A percentile compares a stretch with the other conserved stretches of the same genome.
phyloP scores from a whole-genome alignment of 257 asterid species.

The Capsicum rhomboideum region DNA sequence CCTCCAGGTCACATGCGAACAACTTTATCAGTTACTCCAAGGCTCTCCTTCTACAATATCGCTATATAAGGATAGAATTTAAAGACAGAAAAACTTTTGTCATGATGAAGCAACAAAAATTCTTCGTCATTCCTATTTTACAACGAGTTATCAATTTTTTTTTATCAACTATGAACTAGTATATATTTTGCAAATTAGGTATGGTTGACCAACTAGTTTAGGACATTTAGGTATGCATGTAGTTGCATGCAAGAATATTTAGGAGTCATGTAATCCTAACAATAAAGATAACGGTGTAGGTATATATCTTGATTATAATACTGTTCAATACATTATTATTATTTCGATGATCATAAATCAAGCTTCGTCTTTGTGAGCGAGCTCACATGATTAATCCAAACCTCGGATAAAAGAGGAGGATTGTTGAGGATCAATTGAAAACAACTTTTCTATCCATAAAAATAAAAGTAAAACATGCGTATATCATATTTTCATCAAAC shows the following conservation, averaged over 20 bases:
- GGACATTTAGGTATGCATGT: slow-evolving; percentile 5
- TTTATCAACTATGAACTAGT: no score
- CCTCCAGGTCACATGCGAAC: no score
- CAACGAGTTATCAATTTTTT: no score
- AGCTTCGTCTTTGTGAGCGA: not conserved
- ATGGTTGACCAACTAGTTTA: slow-evolving; percentile 16
- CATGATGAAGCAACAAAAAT: no score
- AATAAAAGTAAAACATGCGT: no score
- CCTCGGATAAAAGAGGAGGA: no score
- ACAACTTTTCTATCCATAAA: rapidly evolving
- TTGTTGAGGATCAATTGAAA: not conserved
- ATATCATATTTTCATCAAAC: no score
- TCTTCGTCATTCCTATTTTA: no score
- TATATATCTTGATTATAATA: not conserved
- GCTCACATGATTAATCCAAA: rapidly evolving
- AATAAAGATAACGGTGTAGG: not conserved
- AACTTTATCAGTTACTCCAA: no score
- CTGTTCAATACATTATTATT: not conserved
- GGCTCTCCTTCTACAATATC: no score
- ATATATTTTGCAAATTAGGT: not conserved
- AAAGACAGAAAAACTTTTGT: no score
- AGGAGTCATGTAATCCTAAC: not conserved
- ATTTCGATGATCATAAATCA: not conserved
- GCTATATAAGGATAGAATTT: no score
- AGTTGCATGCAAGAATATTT: slow-evolving; percentile 1